A percentile compares a stretch with the other conserved stretches of the same genome.
These are phyloP conservation scores for Leptographium lundbergii DNA, from an alignment of 2,329 filamentous ascomycete genomes.

Conservation along the genomic window DNA sequence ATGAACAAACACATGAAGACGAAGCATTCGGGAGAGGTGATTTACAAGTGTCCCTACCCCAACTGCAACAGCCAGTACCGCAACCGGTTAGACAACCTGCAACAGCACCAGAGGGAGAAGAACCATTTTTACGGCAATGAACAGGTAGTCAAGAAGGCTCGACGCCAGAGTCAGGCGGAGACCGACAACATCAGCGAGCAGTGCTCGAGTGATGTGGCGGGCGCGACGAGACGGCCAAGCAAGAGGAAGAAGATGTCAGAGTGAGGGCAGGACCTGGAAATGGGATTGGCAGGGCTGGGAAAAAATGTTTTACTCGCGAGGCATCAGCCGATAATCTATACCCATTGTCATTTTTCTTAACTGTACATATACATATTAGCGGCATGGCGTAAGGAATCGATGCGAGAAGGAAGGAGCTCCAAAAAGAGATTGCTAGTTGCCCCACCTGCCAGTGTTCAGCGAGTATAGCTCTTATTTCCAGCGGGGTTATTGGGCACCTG, in stretches of 20 bases:
- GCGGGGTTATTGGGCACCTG: too few relatives aligned
- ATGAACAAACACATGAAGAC: constrained; percentile 46
- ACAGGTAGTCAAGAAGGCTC: constrained; percentile 12
- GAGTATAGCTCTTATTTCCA: too few relatives aligned
- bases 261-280: not conserved
- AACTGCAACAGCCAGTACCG: constrained; percentile 42
- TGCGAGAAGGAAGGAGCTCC: too few relatives aligned
- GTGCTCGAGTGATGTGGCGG: constrained; percentile 15
- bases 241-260: constrained; percentile 33
- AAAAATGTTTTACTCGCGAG: not conserved
- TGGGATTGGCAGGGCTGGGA: not conserved
- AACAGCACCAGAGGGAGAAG: constrained; percentile 44
- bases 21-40: constrained; percentile 37
- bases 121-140: constrained; percentile 37
- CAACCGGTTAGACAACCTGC: constrained; percentile 42
- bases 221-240: constrained; percentile 24
- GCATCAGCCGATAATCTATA: not conserved
- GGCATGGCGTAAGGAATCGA: too few relatives aligned
- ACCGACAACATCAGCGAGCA: not conserved
- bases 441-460: too few relatives aligned
- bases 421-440: too few relatives aligned
- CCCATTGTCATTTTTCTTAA: not conserved
- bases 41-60: constrained; percentile 40
- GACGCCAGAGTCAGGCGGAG: constrained; percentile 3
- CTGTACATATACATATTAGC: too few relatives aligned